Evolutionary conservation across 805 yeast genomes (phyloP).

Genomic region (Saccharomycopsis sp.): DNA sequence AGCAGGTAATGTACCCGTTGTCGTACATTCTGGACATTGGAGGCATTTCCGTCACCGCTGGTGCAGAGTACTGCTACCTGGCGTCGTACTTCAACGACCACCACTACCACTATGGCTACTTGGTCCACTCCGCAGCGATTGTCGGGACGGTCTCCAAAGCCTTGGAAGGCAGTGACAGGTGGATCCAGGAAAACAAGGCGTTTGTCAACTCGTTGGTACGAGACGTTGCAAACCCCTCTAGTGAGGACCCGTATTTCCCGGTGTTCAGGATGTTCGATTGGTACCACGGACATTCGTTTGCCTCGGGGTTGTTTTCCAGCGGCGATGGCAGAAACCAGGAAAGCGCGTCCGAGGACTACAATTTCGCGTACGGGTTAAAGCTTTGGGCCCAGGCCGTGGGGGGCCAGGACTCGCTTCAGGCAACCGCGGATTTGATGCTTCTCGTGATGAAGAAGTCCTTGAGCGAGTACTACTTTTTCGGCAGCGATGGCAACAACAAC

Average conservation of each 20-base stretch:
- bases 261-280: constrained; percentile 60
- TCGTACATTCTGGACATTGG: constrained; percentile 49
- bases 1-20: constrained; percentile 40
- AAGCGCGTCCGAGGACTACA: constrained; percentile 63
- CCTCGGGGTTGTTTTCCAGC: constrained; percentile 52
- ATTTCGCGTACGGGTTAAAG: constrained; percentile 58
- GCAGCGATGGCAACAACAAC: constrained; percentile 47
- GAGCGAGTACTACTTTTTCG: constrained; percentile 47
- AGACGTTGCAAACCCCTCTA: constrained; percentile 58
- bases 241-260: constrained; percentile 49
- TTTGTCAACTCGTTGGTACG: constrained; percentile 57
- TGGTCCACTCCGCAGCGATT: constrained; percentile 73
- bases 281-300: constrained; percentile 69
- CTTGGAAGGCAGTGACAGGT: constrained; percentile 42
- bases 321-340: constrained; percentile 68
- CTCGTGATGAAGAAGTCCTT: constrained; percentile 46
- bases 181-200: constrained; percentile 39
- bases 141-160: constrained; percentile 55
- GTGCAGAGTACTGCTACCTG: constrained; percentile 51
- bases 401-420: constrained; percentile 36
- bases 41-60: constrained; percentile 48
- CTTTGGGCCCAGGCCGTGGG: constrained; percentile 60
- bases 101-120: constrained; percentile 82
- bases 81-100: constrained; percentile 76
- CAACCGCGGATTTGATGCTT: constrained; percentile 49